Base-by-base conservation (phyloP, 2,329 filamentous ascomycete species). In the Trichoderma pleuroti region DNA sequence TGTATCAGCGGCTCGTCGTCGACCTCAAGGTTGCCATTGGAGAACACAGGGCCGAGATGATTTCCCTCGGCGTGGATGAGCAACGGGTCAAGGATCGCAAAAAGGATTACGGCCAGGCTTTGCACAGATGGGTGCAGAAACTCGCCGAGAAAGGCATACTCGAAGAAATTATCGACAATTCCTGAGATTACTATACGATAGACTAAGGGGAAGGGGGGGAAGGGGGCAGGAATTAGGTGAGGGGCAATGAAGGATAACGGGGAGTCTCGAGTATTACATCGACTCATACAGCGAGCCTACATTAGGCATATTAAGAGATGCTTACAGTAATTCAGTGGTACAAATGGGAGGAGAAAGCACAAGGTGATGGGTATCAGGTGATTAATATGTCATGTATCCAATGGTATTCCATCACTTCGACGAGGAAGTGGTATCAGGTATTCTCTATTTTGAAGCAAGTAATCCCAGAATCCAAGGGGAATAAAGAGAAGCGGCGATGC, bases 121-220 rank as follows among this genome's bases (percentile, higher is more conserved):
- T 95, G 26, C 88, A 92, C 74, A 83, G 81, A 46, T 95, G 92
- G 90, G 80, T 94, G 57, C 86, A 86, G 73, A 87, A 87, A 72
- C 84, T 97, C 70, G 91, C 91, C 1, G 88, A 90, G 71, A 90
- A 91, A 75, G 89, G 88, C 1, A 81, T 88, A 2, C 78, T 96
- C 70, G 81, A 84, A 74, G 80, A 84, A 42, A 61, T 81, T 5
- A 78, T 82, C 12, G 76, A 75, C 16, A 71, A 73, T 30, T 74
- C 61, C 28, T 70, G 8, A 60, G 24, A 36, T 5, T 5, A 18
- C 11, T 12, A 4, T 21, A 21, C 5, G 2, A n/a, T n/a, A 59
- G n/a, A 12, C 6, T 26, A 10, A 16, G 54, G 36, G 12, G 12
- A 5, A 6, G 34, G 24, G 52, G 10, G 9, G 5, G 12, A 10